These are phyloP conservation scores for Glycine soja DNA, from an alignment of 306 rosid genomes.

Conservation along the genomic window DNA sequence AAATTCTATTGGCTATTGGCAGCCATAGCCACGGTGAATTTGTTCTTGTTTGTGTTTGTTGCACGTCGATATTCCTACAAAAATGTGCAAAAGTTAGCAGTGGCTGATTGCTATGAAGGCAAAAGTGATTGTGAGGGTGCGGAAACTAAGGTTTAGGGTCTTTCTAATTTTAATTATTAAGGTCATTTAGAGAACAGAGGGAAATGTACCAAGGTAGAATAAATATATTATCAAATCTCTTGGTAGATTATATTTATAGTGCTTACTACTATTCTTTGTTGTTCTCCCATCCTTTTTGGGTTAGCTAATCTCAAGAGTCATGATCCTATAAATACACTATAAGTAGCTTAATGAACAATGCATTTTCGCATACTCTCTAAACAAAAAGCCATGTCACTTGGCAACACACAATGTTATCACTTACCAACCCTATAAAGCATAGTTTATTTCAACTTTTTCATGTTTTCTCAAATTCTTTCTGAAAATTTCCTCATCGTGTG, in stretches of 20 bases:
- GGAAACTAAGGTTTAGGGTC: constrained; percentile 57
- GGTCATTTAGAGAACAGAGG: background rate
- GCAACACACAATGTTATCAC: background rate
- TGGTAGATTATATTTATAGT: background rate
- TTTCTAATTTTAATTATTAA: background rate
- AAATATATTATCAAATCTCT: constrained; percentile 2
- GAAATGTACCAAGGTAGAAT: background rate
- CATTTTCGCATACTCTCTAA: background rate
- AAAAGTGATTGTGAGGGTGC: constrained; percentile 47
- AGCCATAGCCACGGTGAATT: constrained; percentile 55
- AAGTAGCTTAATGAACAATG: background rate
- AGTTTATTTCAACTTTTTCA: background rate
- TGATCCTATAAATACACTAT: background rate
- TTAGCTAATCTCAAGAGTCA: background rate
- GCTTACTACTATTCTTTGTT: background rate
- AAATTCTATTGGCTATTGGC: constrained; percentile 87
- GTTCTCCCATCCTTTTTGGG: background rate
- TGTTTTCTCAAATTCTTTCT: background rate
- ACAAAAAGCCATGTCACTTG: background rate
- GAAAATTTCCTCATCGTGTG: background rate
- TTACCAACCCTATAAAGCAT: background rate
- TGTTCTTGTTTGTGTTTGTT: constrained; percentile 68
- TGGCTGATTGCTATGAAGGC: constrained; percentile 60
- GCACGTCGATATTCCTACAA: constrained; percentile 87
- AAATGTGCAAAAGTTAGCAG: constrained; percentile 76